A percentile compares a stretch with the other conserved stretches of the same genome.
Conservation (phyloP, 1,139 yeast species). For the Lodderomyces theae region DNA sequence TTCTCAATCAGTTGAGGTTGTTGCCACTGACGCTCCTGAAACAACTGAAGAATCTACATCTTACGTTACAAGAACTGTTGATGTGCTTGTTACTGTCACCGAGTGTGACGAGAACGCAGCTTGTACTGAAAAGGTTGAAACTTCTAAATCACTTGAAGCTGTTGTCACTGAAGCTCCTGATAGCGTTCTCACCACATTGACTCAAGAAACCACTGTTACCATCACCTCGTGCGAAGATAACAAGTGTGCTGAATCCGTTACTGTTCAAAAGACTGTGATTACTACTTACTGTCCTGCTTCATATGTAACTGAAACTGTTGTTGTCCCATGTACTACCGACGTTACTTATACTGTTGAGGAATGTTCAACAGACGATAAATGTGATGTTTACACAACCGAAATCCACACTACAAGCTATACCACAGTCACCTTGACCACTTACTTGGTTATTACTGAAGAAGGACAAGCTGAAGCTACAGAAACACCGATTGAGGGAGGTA, state of each 20-base stretch:
- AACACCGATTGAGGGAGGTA: constrained; percentile 2
- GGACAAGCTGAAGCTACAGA: constrained; percentile 4
- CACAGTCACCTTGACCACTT: constrained; percentile 13
- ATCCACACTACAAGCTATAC: constrained; percentile 8
- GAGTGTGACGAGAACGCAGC: constrained; percentile 3
- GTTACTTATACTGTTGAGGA: constrained; percentile 11
- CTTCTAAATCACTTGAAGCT: constrained; percentile 3
- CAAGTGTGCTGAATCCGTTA: constrained; percentile 8
- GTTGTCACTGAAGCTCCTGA: constrained; percentile 2
- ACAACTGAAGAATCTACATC: constrained; percentile 1
- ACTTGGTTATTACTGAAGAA: constrained; percentile 8
- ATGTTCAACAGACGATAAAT: constrained; percentile 8
- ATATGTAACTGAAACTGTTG: constrained; percentile 9
- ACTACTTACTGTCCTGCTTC: constrained; percentile 15
- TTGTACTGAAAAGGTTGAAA: constrained; percentile 6
- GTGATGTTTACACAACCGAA: constrained; percentile 9
- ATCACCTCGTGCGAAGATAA: constrained; percentile 13
- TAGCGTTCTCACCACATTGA: constrained; percentile 8
- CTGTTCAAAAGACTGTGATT: constrained; percentile 9
- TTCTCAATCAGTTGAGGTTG: constrained; percentile 2
- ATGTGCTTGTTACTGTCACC: constrained; percentile 5
- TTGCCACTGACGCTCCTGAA: constrained; percentile 4
- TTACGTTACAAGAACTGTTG: not conserved
- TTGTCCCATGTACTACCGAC: constrained; percentile 9
- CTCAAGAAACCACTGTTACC: constrained; percentile 9